Percentiles rank a stretch among this genome's conserved stretches.
These are phyloP conservation scores for Dalechampia spathulata DNA, from an alignment of 441 rosid genomes.

Conservation along the genomic window DNA sequence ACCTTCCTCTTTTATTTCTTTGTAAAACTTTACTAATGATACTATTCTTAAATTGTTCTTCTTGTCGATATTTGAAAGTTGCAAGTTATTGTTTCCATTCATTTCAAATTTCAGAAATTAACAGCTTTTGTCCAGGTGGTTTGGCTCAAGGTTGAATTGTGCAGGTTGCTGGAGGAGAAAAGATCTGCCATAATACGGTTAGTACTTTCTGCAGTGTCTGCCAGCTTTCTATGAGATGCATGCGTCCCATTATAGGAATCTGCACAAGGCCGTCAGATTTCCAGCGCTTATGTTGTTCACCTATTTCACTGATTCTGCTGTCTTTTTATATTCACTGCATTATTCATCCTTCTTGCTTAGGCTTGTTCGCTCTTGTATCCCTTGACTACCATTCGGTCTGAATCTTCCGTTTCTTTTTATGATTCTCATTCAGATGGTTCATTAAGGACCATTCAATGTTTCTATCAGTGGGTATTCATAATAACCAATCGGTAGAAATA, in stretches of 20 bases:
- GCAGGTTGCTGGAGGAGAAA: constrained; percentile 95
- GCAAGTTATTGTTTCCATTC: constrained; percentile 19
- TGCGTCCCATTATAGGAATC: neutral
- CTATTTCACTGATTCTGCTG: neutral
- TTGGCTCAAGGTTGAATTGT: constrained; percentile 94
- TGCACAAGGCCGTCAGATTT: neutral
- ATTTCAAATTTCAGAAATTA: constrained; percentile 46
- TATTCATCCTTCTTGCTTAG: constrained; percentile 1
- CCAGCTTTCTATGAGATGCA: constrained; percentile 2
- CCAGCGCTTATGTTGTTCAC: neutral
- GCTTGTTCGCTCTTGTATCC: neutral
- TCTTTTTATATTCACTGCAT: neutral
- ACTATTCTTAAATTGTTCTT: neutral
- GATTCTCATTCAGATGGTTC: neutral
- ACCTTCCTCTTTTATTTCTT: constrained; percentile 18
- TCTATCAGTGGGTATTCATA: neutral
- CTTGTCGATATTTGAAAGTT: constrained; percentile 3
- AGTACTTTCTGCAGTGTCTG: constrained; percentile 18
- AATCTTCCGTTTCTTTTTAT: too few species aligned
- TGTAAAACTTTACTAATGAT: neutral
- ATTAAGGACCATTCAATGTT: constrained; percentile 1
- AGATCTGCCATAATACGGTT: constrained; percentile 91
- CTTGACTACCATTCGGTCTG: too few species aligned
- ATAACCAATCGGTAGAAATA: constrained; percentile 4
- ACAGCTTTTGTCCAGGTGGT: constrained; percentile 70